These are phyloP conservation scores for Balansia obtecta DNA, from an alignment of 2,329 filamentous ascomycete species.

Conservation along the genomic window DNA sequence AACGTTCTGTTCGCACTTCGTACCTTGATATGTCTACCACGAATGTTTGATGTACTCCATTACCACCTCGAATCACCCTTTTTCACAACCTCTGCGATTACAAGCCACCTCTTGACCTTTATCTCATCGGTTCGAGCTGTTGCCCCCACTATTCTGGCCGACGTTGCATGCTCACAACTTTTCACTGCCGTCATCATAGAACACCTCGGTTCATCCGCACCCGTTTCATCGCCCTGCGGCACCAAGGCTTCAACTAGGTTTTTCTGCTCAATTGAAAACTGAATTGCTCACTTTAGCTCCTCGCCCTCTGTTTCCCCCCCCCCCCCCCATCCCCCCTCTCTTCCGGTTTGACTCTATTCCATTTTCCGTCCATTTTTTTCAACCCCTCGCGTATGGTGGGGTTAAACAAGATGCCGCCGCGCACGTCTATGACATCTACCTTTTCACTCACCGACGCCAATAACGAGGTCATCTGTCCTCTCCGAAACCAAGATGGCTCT, in stretches of 20 bases:
- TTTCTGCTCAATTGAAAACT: slow-evolving; percentile 20
- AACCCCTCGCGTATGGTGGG: slow-evolving; percentile 18
- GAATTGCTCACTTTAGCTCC: too few species aligned
- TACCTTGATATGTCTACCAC: background rate
- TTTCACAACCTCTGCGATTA: too few species aligned
- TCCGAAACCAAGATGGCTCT: slow-evolving; percentile 92
- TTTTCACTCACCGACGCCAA: slow-evolving; percentile 87
- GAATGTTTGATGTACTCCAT: background rate
- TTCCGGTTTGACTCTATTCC: background rate
- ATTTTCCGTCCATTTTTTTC: slow-evolving; percentile 5
- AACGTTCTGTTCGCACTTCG: too few species aligned
- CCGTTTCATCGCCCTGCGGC: slow-evolving; percentile 13
- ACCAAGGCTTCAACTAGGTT: slow-evolving; percentile 12
- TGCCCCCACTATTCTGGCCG: too few species aligned
- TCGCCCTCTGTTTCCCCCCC: too few species aligned
- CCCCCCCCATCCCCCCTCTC: slow-evolving; percentile 2
- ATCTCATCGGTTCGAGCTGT: too few species aligned
- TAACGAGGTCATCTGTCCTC: slow-evolving; percentile 92
- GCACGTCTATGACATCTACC: slow-evolving; percentile 74
- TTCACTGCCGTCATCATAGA: background rate
- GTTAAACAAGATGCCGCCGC: slow-evolving; percentile 72
- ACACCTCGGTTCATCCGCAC: background rate
- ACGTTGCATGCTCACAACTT: background rate
- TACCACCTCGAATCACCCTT: too few species aligned
- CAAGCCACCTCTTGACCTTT: too few species aligned